Percentiles rank a stretch among this genome's conserved stretches.
Evolutionary conservation across 2,329 filamentous ascomycete genomes (phyloP).

Genomic region (Beauveria australis): DNA sequence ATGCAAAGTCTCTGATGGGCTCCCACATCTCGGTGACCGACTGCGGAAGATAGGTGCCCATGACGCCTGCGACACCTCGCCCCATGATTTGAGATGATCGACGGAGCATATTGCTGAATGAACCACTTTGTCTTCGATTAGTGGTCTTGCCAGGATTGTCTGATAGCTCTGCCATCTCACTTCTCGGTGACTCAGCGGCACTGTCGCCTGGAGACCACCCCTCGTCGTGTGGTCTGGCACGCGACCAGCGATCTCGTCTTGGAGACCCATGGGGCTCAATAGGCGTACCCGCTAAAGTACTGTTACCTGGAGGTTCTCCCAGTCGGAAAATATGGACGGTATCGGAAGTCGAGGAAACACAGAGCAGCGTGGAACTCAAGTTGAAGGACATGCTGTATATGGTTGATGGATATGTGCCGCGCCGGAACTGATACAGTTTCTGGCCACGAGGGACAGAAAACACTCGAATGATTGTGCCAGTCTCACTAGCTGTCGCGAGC

Average conservation of each 20-base stretch:
- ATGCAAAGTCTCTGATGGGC: slow-evolving; percentile 87
- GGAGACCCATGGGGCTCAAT: slow-evolving; percentile 33
- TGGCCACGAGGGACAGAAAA: slow-evolving; percentile 86
- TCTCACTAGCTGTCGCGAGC: slow-evolving; percentile 91
- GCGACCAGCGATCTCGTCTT: slow-evolving; percentile 43
- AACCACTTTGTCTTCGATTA: slow-evolving; percentile 55
- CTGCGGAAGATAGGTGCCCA: slow-evolving; percentile 85
- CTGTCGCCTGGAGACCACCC: slow-evolving; percentile 32
- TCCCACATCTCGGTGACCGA: slow-evolving; percentile 98
- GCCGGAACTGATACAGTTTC: slow-evolving; percentile 92
- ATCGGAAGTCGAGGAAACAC: slow-evolving; percentile 91
- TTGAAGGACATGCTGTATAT: slow-evolving; percentile 99
- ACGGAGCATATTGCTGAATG: slow-evolving; percentile 83
- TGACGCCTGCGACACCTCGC: slow-evolving; percentile 76
- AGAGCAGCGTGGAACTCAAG: slow-evolving; percentile 82
- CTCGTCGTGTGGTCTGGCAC: slow-evolving; percentile 44
- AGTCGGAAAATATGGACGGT: slow-evolving; percentile 96
- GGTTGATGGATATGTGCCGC: slow-evolving; percentile 88
- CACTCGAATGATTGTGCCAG: slow-evolving; percentile 92
- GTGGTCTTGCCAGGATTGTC: slow-evolving; percentile 18
- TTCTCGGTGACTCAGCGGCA: slow-evolving; percentile 44
- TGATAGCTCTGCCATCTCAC: slow-evolving; percentile 36
- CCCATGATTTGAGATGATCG: slow-evolving; percentile 91
- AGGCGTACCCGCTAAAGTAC: slow-evolving; percentile 27
- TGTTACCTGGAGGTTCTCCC: slow-evolving; percentile 36